Conservation (phyloP, 208 protist species). For the Crithidia sp. region DNA sequence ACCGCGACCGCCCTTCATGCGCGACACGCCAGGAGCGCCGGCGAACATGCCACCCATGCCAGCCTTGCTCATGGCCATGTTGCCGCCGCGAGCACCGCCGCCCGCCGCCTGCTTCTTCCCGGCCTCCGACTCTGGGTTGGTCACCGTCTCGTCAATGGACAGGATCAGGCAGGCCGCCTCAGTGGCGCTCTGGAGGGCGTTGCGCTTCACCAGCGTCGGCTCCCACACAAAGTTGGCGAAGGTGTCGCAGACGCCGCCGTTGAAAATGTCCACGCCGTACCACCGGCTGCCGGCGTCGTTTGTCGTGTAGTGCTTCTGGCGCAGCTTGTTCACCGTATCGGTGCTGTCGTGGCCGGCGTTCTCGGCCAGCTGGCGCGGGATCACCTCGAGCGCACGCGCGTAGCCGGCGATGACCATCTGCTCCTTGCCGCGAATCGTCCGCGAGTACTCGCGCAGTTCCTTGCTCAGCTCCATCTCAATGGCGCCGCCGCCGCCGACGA, state of each 20-base stretch:
- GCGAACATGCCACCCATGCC: slow-evolving; percentile 94
- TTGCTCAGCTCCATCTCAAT: slow-evolving; percentile 99
- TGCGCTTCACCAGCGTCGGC: slow-evolving; percentile 98
- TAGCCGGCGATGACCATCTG: slow-evolving; percentile 99
- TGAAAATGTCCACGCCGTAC: slow-evolving; percentile 99
- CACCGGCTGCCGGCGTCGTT: slow-evolving; percentile 72
- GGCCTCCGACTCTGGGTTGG: slow-evolving; percentile 92
- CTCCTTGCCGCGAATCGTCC: slow-evolving; percentile 98
- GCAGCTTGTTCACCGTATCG: slow-evolving; percentile 99
- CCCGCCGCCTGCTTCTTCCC: slow-evolving; percentile 87
- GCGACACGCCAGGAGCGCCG: slow-evolving; percentile 83
- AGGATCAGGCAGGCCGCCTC: slow-evolving; percentile 99
- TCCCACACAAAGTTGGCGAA: slow-evolving; percentile 99
- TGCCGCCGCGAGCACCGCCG: slow-evolving; percentile 57
- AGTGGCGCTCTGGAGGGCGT: slow-evolving; percentile 98
- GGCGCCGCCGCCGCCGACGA: slow-evolving; percentile 99
- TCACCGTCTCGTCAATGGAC: slow-evolving; percentile 99
- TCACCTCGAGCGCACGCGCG: slow-evolving; percentile 99
- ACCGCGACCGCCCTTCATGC: slow-evolving; percentile 83
- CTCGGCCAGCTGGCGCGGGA: slow-evolving; percentile 98
- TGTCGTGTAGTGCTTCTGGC: slow-evolving; percentile 95
- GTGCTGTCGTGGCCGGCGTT: slow-evolving; percentile 99
- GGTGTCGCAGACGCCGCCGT: slow-evolving; percentile 98
- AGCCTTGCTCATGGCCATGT: slow-evolving; percentile 88
- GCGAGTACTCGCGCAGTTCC: slow-evolving; percentile 96